A percentile compares a stretch with the other conserved stretches of the same genome.
phyloP scores from a whole-genome alignment of 2,329 filamentous ascomycete species.

The Cladobotryum mycophilum region DNA sequence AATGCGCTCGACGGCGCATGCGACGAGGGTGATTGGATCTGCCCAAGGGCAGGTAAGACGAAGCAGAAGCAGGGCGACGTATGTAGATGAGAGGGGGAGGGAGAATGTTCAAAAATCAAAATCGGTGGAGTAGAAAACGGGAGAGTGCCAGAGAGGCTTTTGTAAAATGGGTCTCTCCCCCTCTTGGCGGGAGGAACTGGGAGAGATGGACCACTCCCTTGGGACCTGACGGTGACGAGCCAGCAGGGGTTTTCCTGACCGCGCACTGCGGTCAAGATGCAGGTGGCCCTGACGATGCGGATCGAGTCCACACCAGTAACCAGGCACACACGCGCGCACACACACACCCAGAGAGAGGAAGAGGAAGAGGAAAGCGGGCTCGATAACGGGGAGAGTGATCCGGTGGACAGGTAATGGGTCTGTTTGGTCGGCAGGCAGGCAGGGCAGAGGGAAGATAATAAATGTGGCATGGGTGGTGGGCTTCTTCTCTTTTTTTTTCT shows the following conservation, averaged over 20 bases:
- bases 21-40: neutral
- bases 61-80: neutral
- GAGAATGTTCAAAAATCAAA: neutral
- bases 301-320: conserved; percentile 1
- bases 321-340: no score
- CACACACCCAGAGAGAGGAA: no score
- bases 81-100: neutral
- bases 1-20: conserved; percentile 8
- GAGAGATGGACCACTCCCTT: conserved; percentile 6
- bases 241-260: conserved; percentile 7
- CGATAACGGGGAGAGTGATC: conserved; percentile 7
- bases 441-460: neutral
- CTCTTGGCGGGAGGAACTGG: neutral
- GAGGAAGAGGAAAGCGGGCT: neutral
- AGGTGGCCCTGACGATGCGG: neutral
- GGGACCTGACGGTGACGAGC: conserved; percentile 4
- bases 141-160: neutral
- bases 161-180: conserved; percentile 7
- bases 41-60: neutral
- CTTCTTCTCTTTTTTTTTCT: neutral
- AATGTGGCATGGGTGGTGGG: neutral
- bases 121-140: neutral
- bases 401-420: neutral
- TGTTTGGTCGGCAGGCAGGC: no score
- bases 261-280: conserved; percentile 8